Base-by-base conservation (phyloP, 129 eudicot genomes). In the Helianthus annuus region DNA sequence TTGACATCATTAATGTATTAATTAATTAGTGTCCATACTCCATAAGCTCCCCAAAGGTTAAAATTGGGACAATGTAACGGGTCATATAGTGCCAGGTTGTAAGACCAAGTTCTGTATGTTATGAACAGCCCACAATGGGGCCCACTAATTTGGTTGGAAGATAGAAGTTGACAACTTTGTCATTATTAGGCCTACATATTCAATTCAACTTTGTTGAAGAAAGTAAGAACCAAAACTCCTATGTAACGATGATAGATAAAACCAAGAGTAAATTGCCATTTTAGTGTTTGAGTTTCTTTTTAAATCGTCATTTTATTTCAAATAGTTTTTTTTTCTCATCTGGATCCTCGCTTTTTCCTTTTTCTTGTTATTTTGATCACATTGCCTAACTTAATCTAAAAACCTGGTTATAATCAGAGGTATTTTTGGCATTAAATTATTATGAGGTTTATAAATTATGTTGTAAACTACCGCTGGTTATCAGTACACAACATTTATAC, bases 131-230 rank as follows among this genome's bases (percentile, higher is more conserved):
- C 65, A 74, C 46, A 2, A 39, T 32, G 13, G 72, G 72, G 36
- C 79, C 73, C 80, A 48, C 7, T 19, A 49, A 9, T 44, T 66
- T 44, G 73, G 67, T 66, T 66, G 72, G 79, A 42, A 75, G 67
- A 55, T 65, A 15, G 64, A 48, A 34, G 64, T 62, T 49, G 74
- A 73, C 80, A 58, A 68, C 36, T 38, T 59, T 68, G 70, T 44
- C 75, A 34, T 76, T 76, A 59, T 58, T 19, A 58, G 51, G n/a
- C 75, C 73, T 36, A 49, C 40, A 15, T 36, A 48, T 48, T 52
- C 49, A 27, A 48, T 48, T 52, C 49, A 27, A 46, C 38, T 19
- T 52, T 9, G 29, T 52, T n/a, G 10, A 24, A 34, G 14, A 55
- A 55, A 55, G 12, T 19, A 55, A 3, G 6, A 10, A 0, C 4